These are phyloP conservation scores for Chytriomyces hyalinus DNA, from an alignment of 192 early-diverging fungal species.

Conservation along the genomic window DNA sequence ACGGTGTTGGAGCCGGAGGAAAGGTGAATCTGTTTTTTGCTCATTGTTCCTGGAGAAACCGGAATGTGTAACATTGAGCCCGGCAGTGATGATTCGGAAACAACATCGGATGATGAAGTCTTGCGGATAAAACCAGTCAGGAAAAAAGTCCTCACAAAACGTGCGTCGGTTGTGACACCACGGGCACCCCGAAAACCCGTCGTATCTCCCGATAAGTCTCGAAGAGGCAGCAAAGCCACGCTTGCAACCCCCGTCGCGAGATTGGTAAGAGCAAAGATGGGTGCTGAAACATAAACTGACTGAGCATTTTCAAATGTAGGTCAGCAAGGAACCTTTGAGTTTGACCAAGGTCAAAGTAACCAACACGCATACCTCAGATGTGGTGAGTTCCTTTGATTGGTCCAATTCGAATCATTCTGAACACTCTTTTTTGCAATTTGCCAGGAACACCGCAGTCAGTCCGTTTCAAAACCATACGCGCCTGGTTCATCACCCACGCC, in stretches of 20 bases:
- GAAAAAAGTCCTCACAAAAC: slow-evolving; percentile 38
- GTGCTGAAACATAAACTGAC: background rate
- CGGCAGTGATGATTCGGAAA: slow-evolving; percentile 37
- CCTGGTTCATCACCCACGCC: too few species aligned
- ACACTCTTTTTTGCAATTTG: too few species aligned
- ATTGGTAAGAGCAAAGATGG: background rate
- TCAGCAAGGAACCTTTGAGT: slow-evolving; percentile 5
- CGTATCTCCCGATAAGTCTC: background rate
- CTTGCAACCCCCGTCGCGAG: background rate
- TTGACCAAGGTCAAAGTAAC: slow-evolving; percentile 19
- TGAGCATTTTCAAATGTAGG: background rate
- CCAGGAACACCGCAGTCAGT: too few species aligned
- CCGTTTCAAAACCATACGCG: too few species aligned
- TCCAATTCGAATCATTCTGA: too few species aligned
- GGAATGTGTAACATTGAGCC: background rate
- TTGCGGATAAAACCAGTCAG: slow-evolving; percentile 29
- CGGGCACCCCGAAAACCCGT: background rate
- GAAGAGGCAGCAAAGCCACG: background rate
- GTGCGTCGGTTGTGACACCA: background rate
- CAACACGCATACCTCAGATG: background rate
- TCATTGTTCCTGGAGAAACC: background rate
- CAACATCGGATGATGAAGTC: slow-evolving; percentile 48
- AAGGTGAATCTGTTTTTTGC: slow-evolving; percentile 17
- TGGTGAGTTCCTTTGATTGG: too few species aligned
- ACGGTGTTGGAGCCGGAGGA: slow-evolving; percentile 5